Evolutionary conservation across 2,329 filamentous ascomycete species (phyloP).

Genomic region (Beauveria pseudobassiana): DNA sequence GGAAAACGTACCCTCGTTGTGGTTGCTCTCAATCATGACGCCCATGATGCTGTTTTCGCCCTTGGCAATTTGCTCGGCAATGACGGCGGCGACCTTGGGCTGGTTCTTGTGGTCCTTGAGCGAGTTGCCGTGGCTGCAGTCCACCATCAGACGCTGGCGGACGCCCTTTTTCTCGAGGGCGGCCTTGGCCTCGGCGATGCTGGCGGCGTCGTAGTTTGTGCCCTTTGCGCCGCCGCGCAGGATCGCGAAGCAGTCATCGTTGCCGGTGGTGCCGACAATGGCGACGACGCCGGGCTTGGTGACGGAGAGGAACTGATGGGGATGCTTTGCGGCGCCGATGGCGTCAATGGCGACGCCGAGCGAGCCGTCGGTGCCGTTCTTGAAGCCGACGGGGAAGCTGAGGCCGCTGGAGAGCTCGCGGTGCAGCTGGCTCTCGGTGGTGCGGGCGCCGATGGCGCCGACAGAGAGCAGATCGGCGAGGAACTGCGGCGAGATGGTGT

Average conservation of each 20-base stretch:
- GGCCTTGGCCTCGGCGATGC: slow-evolving; percentile 75
- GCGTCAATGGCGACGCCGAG: slow-evolving; percentile 90
- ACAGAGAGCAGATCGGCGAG: slow-evolving; percentile 92
- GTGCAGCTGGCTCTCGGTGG: slow-evolving; percentile 94
- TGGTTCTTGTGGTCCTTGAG: slow-evolving; percentile 97
- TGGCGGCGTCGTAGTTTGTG: slow-evolving; percentile 85
- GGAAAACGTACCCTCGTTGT: slow-evolving; percentile 56
- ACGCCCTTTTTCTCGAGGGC: slow-evolving; percentile 69
- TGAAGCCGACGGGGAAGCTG: slow-evolving; percentile 97
- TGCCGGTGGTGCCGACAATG: slow-evolving; percentile 87
- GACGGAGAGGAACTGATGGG: slow-evolving; percentile 97
- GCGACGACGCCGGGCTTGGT: slow-evolving; percentile 95
- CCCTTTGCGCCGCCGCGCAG: slow-evolving; percentile 85
- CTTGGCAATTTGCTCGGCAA: slow-evolving; percentile 78
- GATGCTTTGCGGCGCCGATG: slow-evolving; percentile 80
- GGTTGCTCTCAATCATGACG: slow-evolving; percentile 98
- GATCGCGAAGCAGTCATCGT: slow-evolving; percentile 96
- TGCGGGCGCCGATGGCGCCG: slow-evolving; percentile 90
- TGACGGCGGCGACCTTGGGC: slow-evolving; percentile 76
- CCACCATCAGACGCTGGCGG: slow-evolving; percentile 80
- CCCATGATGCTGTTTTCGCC: slow-evolving; percentile 86
- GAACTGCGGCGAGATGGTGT: slow-evolving; percentile 98
- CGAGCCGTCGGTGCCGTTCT: slow-evolving; percentile 95
- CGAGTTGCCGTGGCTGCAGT: slow-evolving; percentile 93
- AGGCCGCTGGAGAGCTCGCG: slow-evolving; percentile 91